These are phyloP conservation scores for Euphorbia tirucalli DNA, from an alignment of 345 rosid genomes.

Conservation along the genomic window DNA sequence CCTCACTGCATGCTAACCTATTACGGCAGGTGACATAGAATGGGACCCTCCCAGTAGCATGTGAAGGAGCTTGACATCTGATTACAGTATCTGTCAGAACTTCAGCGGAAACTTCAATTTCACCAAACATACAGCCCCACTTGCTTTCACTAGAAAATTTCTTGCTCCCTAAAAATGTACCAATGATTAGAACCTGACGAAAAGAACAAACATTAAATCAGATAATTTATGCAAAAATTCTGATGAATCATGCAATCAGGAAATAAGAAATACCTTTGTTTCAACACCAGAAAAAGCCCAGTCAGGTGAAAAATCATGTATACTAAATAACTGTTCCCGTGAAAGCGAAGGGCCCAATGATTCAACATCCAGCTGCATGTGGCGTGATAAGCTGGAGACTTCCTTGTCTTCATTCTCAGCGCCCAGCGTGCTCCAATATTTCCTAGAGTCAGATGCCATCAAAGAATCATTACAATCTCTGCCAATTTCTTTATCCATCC, in stretches of 20 bases:
- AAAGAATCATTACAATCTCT: constrained; percentile 69
- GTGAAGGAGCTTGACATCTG: constrained; percentile 57
- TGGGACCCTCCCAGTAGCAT: constrained; percentile 55
- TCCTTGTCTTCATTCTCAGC: constrained; percentile 66
- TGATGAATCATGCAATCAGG: constrained; percentile 1
- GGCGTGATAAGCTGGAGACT: constrained; percentile 62
- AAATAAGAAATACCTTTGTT: constrained; percentile 44
- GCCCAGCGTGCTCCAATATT: constrained; percentile 64
- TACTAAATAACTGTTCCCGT: constrained; percentile 75
- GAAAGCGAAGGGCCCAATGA: constrained; percentile 78
- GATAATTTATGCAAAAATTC: constrained; percentile 6
- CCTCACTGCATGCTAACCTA: constrained; percentile 73
- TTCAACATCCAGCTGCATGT: constrained; percentile 55
- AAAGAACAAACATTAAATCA: constrained; percentile 11
- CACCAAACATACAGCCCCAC: constrained; percentile 78
- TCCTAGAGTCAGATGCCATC: constrained; percentile 72
- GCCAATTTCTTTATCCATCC: constrained; percentile 84
- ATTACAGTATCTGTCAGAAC: constrained; percentile 46
- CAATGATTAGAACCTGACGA: constrained; percentile 50
- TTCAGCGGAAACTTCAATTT: constrained; percentile 65
- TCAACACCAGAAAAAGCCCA: constrained; percentile 53
- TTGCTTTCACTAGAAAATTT: constrained; percentile 33
- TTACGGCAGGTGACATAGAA: constrained; percentile 61
- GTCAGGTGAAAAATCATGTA: constrained; percentile 63
- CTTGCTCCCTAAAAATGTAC: constrained; percentile 51